Percentiles rank a stretch among this genome's conserved stretches.
These are phyloP conservation scores for Trypanosoma theileri DNA, from an alignment of 208 protist genomes.

Conservation along the genomic window DNA sequence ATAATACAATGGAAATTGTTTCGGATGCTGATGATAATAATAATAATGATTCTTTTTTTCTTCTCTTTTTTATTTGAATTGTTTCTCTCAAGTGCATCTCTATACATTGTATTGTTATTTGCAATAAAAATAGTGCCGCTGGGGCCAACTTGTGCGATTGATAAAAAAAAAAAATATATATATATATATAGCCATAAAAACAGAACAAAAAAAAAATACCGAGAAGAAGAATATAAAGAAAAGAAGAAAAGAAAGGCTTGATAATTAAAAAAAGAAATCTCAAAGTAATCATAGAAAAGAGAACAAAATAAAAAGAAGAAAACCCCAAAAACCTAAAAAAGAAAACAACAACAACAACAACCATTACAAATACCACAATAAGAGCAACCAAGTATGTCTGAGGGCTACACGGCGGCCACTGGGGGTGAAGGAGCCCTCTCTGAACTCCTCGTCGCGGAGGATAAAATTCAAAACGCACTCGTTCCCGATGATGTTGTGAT, in stretches of 20 bases:
- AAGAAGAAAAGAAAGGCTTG: neutral
- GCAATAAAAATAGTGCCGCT: no score
- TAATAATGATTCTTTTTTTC: no score
- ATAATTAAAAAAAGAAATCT: neutral
- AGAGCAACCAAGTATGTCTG: slow-evolving; percentile 18
- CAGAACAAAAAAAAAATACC: no score
- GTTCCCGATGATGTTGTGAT: slow-evolving; percentile 74
- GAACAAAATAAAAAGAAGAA: slow-evolving; percentile 11
- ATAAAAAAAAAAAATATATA: no score
- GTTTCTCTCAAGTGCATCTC: no score
- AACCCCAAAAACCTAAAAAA: neutral
- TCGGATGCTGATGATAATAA: no score
- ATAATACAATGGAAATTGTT: no score
- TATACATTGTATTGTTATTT: no score
- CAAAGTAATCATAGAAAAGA: slow-evolving; percentile 13
- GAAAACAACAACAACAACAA: neutral
- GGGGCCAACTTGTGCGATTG: no score
- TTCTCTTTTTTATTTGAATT: no score
- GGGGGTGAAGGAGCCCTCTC: slow-evolving; percentile 2
- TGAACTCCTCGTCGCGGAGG: slow-evolving; percentile 33
- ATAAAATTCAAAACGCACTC: slow-evolving; percentile 33
- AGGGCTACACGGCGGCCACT: slow-evolving; percentile 2
- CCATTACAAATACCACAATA: neutral
- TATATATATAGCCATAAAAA: no score
- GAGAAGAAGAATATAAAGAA: neutral